A percentile compares a stretch with the other conserved stretches of the same genome.
phyloP scores from a whole-genome alignment of 129 eudicot genomes.

The Tagetes erecta region DNA sequence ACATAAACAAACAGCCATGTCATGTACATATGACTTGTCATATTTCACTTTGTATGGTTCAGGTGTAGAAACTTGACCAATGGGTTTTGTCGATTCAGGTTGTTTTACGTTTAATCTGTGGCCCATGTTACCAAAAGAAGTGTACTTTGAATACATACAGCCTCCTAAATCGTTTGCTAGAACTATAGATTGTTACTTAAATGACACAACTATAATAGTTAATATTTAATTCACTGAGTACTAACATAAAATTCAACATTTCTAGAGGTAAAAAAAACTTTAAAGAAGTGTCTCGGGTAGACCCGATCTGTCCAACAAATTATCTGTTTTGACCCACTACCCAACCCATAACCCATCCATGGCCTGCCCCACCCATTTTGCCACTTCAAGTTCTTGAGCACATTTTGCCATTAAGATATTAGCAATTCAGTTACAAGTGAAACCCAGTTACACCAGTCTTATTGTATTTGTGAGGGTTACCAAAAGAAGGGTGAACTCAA shows the following conservation, averaged over 20 bases:
- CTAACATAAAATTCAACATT: background rate
- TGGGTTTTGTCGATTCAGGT: background rate
- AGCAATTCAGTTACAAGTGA: background rate
- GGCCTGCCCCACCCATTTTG: background rate
- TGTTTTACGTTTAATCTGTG: background rate
- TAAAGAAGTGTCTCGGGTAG: background rate
- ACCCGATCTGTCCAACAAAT: background rate
- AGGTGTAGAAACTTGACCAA: background rate
- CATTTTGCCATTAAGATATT: background rate
- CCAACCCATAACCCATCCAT: background rate
- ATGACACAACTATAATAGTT: background rate
- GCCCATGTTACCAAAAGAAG: background rate
- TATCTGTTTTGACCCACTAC: background rate
- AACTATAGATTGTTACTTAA: background rate
- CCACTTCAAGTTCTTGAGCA: background rate
- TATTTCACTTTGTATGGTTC: constrained; percentile 5
- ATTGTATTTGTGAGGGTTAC: background rate
- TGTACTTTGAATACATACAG: background rate
- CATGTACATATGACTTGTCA: background rate
- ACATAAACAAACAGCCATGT: constrained; percentile 5
- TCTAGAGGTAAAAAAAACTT: background rate
- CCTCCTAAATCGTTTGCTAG: background rate
- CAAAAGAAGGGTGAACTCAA: background rate
- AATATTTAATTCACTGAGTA: background rate
- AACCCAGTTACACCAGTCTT: background rate